Percentiles rank a stretch among this genome's conserved stretches.
These are phyloP conservation scores for Ogataea hybrid DNA, from an alignment of 1,139 yeast genomes.

Conservation along the genomic window DNA sequence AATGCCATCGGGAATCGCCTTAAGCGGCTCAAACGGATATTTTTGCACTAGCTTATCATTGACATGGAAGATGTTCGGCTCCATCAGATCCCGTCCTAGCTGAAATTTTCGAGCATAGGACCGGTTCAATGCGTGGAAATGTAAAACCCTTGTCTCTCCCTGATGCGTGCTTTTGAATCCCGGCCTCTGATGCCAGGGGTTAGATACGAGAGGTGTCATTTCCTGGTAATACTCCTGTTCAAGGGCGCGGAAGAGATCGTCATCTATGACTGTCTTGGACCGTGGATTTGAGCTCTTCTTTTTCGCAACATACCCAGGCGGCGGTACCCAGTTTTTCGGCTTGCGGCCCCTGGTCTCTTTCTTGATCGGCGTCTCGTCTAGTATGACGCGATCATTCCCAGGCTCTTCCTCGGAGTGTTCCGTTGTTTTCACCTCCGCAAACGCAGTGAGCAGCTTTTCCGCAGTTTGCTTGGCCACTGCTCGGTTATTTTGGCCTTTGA, in stretches of 20 bases:
- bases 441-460: slow-evolving; percentile 7
- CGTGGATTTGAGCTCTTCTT: not conserved
- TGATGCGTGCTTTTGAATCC: slow-evolving; percentile 11
- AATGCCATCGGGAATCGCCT: not conserved
- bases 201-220: slow-evolving; percentile 6
- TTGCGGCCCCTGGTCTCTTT: slow-evolving; percentile 19
- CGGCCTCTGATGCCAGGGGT: slow-evolving; percentile 13
- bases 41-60: slow-evolving; percentile 8
- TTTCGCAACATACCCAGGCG: slow-evolving; percentile 10
- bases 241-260: slow-evolving; percentile 5
- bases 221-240: slow-evolving; percentile 13
- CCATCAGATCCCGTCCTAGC: slow-evolving; percentile 14
- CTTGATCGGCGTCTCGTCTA: slow-evolving; percentile 7
- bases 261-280: slow-evolving; percentile 2
- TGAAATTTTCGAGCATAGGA: slow-evolving; percentile 12
- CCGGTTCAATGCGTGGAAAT: slow-evolving; percentile 10
- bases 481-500: slow-evolving; percentile 4
- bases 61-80: slow-evolving; percentile 15
- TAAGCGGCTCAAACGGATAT: slow-evolving; percentile 7
- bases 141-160: slow-evolving; percentile 14
- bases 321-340: slow-evolving; percentile 18
- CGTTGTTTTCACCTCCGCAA: slow-evolving; percentile 1
- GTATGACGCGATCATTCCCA: slow-evolving; percentile 9
- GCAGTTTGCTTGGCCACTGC: slow-evolving; percentile 10
- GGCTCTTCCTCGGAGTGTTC: slow-evolving; percentile 5